Evolutionary conservation across 192 early-diverging fungal species (phyloP).

Genomic region (Allomyces javanicus): DNA sequence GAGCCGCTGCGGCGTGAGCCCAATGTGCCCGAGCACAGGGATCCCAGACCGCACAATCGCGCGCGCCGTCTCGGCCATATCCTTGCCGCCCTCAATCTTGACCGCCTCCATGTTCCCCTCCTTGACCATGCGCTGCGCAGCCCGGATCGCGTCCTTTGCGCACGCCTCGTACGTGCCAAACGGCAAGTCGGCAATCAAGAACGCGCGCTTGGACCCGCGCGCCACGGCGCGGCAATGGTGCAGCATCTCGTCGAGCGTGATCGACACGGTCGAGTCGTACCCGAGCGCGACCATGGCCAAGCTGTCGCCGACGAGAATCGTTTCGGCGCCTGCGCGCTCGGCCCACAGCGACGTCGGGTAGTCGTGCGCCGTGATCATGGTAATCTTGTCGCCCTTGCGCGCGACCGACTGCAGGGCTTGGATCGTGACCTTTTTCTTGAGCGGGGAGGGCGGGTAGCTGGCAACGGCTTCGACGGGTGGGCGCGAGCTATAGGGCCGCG

Average conservation of each 20-base stretch:
- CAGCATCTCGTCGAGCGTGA: constrained; percentile 90
- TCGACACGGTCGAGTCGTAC: constrained; percentile 57
- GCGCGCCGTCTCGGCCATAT: constrained; percentile 55
- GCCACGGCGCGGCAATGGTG: constrained; percentile 83
- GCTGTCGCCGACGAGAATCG: constrained; percentile 82
- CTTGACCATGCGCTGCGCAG: constrained; percentile 60
- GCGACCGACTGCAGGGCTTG: constrained; percentile 59
- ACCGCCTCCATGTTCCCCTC: constrained; percentile 87
- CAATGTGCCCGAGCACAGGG: constrained; percentile 86
- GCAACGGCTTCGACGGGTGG: too few species aligned
- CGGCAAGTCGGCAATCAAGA: constrained; percentile 78
- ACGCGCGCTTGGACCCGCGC: constrained; percentile 52
- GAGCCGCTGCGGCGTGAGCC: constrained; percentile 84
- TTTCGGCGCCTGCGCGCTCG: constrained; percentile 69
- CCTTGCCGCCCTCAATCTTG: constrained; percentile 85
- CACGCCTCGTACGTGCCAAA: constrained; percentile 77
- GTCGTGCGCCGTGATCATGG: constrained; percentile 92
- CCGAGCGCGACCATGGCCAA: constrained; percentile 95
- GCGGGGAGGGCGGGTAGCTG: background rate
- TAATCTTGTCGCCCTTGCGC: constrained; percentile 49
- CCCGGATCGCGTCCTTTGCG: constrained; percentile 51
- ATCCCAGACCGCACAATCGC: constrained; percentile 71
- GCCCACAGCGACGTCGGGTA: constrained; percentile 73
- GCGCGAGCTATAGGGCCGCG: too few species aligned
- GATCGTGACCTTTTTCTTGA: constrained; percentile 70